Conservation (phyloP, 2,329 filamentous ascomycete species). For the Scedosporium minutisporum region DNA sequence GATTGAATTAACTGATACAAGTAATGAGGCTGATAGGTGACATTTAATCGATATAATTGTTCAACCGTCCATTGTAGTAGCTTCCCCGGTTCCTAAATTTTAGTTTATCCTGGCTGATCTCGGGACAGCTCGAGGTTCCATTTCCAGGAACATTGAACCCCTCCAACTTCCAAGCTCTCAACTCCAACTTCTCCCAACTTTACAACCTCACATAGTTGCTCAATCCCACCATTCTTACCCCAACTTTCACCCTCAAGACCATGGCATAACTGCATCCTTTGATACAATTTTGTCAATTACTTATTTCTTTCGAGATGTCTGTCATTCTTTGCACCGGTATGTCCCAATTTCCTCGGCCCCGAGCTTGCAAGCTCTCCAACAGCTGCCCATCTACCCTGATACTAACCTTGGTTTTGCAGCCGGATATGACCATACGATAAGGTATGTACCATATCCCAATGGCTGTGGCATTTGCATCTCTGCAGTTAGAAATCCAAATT, state of each 20-base stretch:
- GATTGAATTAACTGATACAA: background rate
- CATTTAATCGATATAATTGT: too few relatives aligned
- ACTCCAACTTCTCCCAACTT: background rate
- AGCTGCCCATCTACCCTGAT: conserved; percentile 13
- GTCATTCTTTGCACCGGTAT: conserved; percentile 54
- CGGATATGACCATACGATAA: conserved; percentile 55
- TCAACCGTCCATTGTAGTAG: too few relatives aligned
- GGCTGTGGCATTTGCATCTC: too few relatives aligned
- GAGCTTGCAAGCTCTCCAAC: background rate
- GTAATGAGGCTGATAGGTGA: background rate
- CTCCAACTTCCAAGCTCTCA: too few relatives aligned
- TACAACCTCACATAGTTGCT: background rate
- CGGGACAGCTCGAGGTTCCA: too few relatives aligned
- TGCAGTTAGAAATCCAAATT: background rate
- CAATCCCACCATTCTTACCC: background rate
- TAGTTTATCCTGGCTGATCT: too few relatives aligned
- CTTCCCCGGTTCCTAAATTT: too few relatives aligned
- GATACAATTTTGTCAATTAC: background rate
- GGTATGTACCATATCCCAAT: conserved; percentile 26
- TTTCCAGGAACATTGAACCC: too few relatives aligned
- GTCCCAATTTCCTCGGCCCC: conserved; percentile 10
- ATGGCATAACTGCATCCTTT: background rate
- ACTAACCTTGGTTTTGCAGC: conserved; percentile 25
- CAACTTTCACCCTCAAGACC: background rate
- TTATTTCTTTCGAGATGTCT: conserved; percentile 32